Evolutionary conservation across 2,329 filamentous ascomycete species (phyloP), one percentile per base, ranked within the genome.

Genomic region (Arthrobotrys entomopaga): DNA sequence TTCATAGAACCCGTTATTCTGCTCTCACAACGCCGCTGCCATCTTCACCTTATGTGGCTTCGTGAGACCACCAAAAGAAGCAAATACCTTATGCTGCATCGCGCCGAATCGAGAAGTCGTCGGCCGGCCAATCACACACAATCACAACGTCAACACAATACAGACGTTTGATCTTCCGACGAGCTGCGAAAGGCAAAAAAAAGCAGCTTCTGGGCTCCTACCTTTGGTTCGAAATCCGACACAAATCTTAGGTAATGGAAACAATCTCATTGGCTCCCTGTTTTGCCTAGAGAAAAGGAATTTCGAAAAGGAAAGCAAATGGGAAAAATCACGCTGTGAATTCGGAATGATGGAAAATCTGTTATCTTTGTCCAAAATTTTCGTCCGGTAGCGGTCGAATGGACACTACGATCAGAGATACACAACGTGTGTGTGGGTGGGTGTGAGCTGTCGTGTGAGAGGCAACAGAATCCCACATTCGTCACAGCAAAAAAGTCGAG

Each of bases 171-270:
- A 71, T 53, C 34, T 46, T 63, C 26, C 58, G 64, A 58, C 53
- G 46, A 53, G 67, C 67, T 58, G 59, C 65, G 59, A 58, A 60
- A 40, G 60, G 67, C 54, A 60, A 56, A 19, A 20, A 5, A 34
- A 34, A 34, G 6, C 29, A 3, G 29, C 29, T 8, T 19, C 40
- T 19, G 29, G 49, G 48, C 20, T 26, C 40, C 49, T 11, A 16
- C 38, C 60, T 66, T 48, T 34, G 19, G 53, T 57, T 57, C 53
- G 29, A 58, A 73, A 58, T 66, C 34, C 60, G 48, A 61, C 56
- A 59, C 58, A 69, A 61, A 69, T 69, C 38, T 74, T 74, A 74
- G 70, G 70, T 74, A 74, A 74, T 66, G 29, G 60, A 74, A 74
- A 67, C 49, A n/a, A 50, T 52, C 52, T 52, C 13, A 63, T 59